Evolutionary conservation across 2,329 filamentous ascomycete genomes (phyloP), one percentile per base, ranked within the genome.

Genomic region (Gnomoniopsis smithogilvyi): DNA sequence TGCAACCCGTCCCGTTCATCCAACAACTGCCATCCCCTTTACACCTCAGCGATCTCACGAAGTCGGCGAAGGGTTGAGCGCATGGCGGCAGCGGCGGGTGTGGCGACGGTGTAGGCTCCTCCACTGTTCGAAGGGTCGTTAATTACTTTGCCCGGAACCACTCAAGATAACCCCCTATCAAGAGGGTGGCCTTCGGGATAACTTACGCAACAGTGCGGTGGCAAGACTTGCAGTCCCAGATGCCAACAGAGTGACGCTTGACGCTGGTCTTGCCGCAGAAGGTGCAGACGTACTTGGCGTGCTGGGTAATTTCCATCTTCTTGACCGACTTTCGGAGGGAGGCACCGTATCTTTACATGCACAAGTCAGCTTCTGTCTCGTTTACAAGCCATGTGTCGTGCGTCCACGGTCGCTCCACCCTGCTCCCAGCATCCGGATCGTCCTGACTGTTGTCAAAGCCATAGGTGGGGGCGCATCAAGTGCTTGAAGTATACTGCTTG

Each of bases 291-390:
- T 97, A 98, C 79, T 90, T 90, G 83, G 92, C 92, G 86, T 99
- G 95, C 82, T 98, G 95, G 74, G 91, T 91, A 79, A 98, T 91
- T 89, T 98, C 95, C 90, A 97, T 96, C 91, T 97, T 97, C 92
- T 98, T 98, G 76, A 95, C 89, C 79, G 92, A 93, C 88, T 98
- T 98, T 83, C 93, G 92, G 81, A 98, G 92, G 74, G 95, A 98
- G 78, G 95, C 94, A 93, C 94, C 95, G 82, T 96, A 96, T 87
- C 92, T 94, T 70, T 63, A 64, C 46, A 46, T n/a, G 14, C 36
- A 30, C 62, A 71, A 66, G 73, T 72, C 70, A 66, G 59, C 54
- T 58, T 45, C 22, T 46, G 26, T 58, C 51, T 24, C 3, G 26
- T 24, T 12, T 49, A 12, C 34, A 15, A 34, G 12, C 33, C 49